Base-by-base conservation (phyloP, 1,284 basidiomycete genomes). In the Moesziomyces globuligerus region DNA sequence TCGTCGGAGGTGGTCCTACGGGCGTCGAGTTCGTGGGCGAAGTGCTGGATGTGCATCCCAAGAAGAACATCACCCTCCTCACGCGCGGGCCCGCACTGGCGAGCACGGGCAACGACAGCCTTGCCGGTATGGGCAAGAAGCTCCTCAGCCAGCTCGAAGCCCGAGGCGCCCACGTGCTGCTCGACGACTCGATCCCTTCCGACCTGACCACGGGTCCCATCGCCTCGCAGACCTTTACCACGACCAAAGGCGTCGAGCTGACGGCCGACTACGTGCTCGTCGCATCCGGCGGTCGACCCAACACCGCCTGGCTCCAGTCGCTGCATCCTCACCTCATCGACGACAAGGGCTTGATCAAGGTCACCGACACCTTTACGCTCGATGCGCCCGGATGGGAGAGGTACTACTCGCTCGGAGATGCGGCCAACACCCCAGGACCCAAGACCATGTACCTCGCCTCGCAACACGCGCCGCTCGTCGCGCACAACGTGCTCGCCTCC, bases 11-110 rank as follows among this genome's bases (percentile, higher is more conserved):
- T 42, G 86, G 86, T 7, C 75, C 85, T 0, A 84, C 84, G 20
- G 85, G 85, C 3, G 72, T 85, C 26, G 86, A 86, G 62, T 75
- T 83, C 39, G 83, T 83, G 0, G 86, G 86, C n/a, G 70, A 77
- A 29, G 58, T 77, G 26, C 15, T 52, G 11, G 48, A 56, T 6
- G 24, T 26, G 13, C 70, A 78, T 42, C 41, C 53, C 8, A 38
- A 50, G 23, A 60, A 61, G 29, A 48, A 52, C 25, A 74, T 85
- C 52, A 85, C 84, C 10, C 61, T 85, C 43, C 73, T 69, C 57
- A 62, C 67, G 81, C 9, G 82, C 18, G 54, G 57, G 0, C 26
- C 43, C 7, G 47, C 64, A 3, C 37, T 57, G 4, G 57, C 78
- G 39, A 57, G 55, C 18, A 52, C 47, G 18, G 64, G 64, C 4